phyloP scores from a whole-genome alignment of 2,329 filamentous ascomycete genomes.

The Tolypocladium album region DNA sequence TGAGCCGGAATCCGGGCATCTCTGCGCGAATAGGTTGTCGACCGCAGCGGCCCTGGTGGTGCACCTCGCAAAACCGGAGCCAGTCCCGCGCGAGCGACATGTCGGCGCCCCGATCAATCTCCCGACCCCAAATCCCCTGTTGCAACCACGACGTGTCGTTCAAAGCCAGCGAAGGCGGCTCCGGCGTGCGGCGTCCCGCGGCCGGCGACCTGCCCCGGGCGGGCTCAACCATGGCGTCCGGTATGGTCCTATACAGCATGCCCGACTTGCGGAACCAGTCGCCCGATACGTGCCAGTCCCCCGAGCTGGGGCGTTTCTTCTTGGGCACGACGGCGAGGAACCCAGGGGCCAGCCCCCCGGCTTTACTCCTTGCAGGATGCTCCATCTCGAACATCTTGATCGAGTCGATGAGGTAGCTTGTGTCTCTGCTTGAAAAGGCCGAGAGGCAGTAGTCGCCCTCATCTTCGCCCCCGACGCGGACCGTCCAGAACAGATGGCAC shows the following conservation, averaged over 20 bases:
- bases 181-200: conserved; percentile 1
- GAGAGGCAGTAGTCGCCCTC: conserved; percentile 19
- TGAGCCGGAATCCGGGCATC: conserved; percentile 19
- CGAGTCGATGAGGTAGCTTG: conserved; percentile 21
- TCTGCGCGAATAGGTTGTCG: conserved; percentile 12
- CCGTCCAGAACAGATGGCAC: conserved; percentile 21
- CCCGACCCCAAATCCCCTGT: conserved; percentile 22
- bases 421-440: conserved; percentile 22
- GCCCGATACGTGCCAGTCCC: conserved; percentile 18
- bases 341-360: conserved; percentile 16
- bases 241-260: conserved; percentile 21
- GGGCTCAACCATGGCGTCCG: conserved; percentile 13
- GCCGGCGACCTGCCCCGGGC: conserved; percentile 7
- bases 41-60: conserved; percentile 21
- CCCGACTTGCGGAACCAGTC: conserved; percentile 21
- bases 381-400: conserved; percentile 18
- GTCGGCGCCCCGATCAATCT: conserved; percentile 17
- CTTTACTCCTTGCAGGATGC: conserved; percentile 16
- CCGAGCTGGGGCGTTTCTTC: conserved; percentile 15
- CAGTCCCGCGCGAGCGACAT: conserved; percentile 19
- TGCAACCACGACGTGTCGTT: conserved; percentile 13
- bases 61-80: conserved; percentile 21
- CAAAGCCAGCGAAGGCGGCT: conserved; percentile 2
- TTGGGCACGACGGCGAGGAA: conserved; percentile 22
- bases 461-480: conserved; percentile 19